Percentiles rank a stretch among this genome's conserved stretches.
Evolutionary conservation across 495 filamentous ascomycete genomes (phyloP).

Genomic region (Trichoderma erinaceum): DNA sequence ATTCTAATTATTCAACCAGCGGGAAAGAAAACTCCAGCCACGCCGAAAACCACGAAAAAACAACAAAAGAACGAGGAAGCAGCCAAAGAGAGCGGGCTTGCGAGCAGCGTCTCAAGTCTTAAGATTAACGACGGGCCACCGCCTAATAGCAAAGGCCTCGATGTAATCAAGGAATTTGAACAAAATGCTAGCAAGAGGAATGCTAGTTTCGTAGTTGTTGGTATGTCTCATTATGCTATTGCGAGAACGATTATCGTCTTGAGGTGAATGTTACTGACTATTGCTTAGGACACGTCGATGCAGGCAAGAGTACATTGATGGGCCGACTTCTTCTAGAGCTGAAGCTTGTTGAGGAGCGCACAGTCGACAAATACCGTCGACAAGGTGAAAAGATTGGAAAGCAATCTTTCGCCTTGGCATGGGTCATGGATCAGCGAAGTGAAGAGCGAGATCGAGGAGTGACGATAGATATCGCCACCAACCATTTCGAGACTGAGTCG

Average conservation of each 20-base stretch:
- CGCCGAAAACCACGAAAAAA: constrained; percentile 32
- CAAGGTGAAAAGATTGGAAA: constrained; percentile 91
- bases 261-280: background rate
- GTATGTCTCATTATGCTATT: constrained; percentile 39
- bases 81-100: constrained; percentile 25
- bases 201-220: constrained; percentile 94
- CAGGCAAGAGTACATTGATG: constrained; percentile 97
- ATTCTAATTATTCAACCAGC: constrained; percentile 39
- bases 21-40: constrained; percentile 37
- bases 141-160: constrained; percentile 76
- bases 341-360: constrained; percentile 77
- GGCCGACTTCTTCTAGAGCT: constrained; percentile 87
- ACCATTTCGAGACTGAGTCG: constrained; percentile 82
- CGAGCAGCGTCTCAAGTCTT: constrained; percentile 50
- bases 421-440: constrained; percentile 85
- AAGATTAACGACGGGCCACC: constrained; percentile 64
- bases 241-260: background rate
- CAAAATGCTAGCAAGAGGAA: constrained; percentile 69
- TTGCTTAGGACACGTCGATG: constrained; percentile 80
- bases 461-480: constrained; percentile 95
- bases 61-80: constrained; percentile 20
- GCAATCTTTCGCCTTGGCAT: constrained; percentile 90
- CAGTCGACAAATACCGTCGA: constrained; percentile 77
- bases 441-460: constrained; percentile 86
- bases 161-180: constrained; percentile 77